phyloP scores from a whole-genome alignment of 257 asterid species.

The Solanum arcanum region DNA sequence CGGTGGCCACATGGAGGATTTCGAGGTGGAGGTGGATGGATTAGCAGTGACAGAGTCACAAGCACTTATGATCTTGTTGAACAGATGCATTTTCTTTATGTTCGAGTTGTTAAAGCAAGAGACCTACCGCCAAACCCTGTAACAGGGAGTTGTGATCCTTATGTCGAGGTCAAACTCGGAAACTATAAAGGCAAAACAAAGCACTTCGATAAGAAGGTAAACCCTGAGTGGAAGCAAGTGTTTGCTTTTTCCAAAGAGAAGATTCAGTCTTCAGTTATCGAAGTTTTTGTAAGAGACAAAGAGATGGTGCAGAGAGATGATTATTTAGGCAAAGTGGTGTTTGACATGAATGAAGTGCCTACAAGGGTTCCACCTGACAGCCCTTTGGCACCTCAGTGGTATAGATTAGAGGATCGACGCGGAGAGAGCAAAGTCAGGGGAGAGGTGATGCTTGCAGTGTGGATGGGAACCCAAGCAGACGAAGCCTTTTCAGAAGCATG shows the following conservation, averaged over 20 bases:
- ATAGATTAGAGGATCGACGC: conserved; percentile 38
- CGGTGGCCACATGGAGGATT: conserved; percentile 68
- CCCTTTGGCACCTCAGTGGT: conserved; percentile 78
- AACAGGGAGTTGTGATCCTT: conserved; percentile 8
- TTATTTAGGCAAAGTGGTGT: conserved; percentile 42
- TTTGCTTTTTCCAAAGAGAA: conserved; percentile 26
- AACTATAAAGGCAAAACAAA: not conserved
- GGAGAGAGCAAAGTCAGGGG: conserved; percentile 15
- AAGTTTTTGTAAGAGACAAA: conserved; percentile 46
- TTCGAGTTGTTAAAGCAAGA: conserved; percentile 65
- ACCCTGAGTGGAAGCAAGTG: not conserved
- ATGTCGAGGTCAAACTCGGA: not conserved
- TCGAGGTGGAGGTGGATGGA: conserved; percentile 59
- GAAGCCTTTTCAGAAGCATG: not conserved
- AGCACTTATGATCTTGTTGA: conserved; percentile 89
- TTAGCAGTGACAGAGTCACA: conserved; percentile 36
- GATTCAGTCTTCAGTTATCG: conserved; percentile 49
- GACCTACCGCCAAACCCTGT: conserved; percentile 48
- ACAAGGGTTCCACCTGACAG: conserved; percentile 76
- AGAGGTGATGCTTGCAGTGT: not conserved
- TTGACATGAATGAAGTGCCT: conserved; percentile 70
- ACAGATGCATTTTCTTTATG: conserved; percentile 66
- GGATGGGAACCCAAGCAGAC: not conserved
- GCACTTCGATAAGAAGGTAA: not conserved
- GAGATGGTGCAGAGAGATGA: conserved; percentile 52